phyloP scores from a whole-genome alignment of 2,329 filamentous ascomycete species.

The Trichoderma harzianum region DNA sequence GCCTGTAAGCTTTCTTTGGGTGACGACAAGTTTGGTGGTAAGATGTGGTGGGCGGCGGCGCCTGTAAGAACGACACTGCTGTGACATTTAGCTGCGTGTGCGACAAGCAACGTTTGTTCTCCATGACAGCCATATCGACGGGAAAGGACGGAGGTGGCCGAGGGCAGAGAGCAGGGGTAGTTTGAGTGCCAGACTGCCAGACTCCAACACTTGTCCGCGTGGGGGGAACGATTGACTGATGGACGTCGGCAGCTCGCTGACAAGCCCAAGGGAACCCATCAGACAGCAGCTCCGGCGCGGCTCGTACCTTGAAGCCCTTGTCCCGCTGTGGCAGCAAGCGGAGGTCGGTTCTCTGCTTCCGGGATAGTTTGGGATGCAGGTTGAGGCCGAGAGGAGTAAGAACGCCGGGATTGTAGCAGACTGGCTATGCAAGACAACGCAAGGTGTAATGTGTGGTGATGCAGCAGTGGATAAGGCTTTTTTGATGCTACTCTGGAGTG shows the following conservation, averaged over 20 bases:
- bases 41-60: neutral
- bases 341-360: slow-evolving; percentile 17
- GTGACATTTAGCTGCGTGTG: slow-evolving; percentile 10
- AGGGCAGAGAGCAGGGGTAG: neutral
- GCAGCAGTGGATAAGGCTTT: neutral
- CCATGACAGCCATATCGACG: neutral
- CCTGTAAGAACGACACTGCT: slow-evolving; percentile 8
- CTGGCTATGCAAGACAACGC: neutral
- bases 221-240: slow-evolving; percentile 17
- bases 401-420: neutral
- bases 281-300: slow-evolving; percentile 15
- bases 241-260: slow-evolving; percentile 12
- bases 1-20: neutral
- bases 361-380: slow-evolving; percentile 15
- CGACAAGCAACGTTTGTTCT: slow-evolving; percentile 1
- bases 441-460: neutral
- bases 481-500: neutral
- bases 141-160: slow-evolving; percentile 5
- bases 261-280: neutral
- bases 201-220: slow-evolving; percentile 15
- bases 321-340: slow-evolving; percentile 10
- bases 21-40: slow-evolving; percentile 1
- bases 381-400: slow-evolving; percentile 12
- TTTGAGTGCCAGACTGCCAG: neutral
- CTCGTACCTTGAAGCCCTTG: slow-evolving; percentile 13